Base-by-base conservation (phyloP, 2,329 filamentous ascomycete genomes). In the Claviceps lovelessii region DNA sequence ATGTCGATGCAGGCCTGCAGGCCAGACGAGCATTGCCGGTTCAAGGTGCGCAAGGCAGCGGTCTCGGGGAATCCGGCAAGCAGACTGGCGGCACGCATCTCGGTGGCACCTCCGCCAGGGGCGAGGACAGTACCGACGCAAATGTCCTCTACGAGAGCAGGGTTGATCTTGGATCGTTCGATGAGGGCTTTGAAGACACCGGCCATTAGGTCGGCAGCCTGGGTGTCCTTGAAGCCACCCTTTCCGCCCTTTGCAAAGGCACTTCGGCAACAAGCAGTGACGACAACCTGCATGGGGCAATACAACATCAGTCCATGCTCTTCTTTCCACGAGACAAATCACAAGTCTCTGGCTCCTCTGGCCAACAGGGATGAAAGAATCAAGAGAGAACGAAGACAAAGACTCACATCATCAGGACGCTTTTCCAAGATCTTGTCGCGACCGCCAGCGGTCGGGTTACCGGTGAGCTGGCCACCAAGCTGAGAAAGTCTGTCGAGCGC, bases 211-310 rank as follows among this genome's bases (percentile, higher is more conserved):
- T 97, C 91, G 45, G 89, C 81, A 7, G 87, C 88, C 54, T 82
- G 78, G 9, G 93, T 97, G 73, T 97, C 93, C 76, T 97, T 97
- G 79, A 98, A 93, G 51, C 83, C 86, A 62, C 93, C 93, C 73
- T 90, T 90, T 65, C 90, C 90, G 62, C 90, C 91, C 72, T 89
- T 94, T 61, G 90, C 95, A 71, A 97, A 84, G 64, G 93, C 82
- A 17, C 89, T 95, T 64, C 93, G 89, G 65, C 96, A 87, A 62
- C 87, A 88, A 61, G 87, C 88, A 58, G 93, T 97, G 59, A 98
- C 83, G 65, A 98, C 93, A 61, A 97, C 82, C 80, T 84, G 52
- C n/a, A 49, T 28, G 6, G 19, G 17, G 44, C 56, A 41, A 57
- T 5, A 15, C 2, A 53, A 52, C 23, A 64, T 69, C 58, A 69